Evolutionary conservation across 306 rosid genomes (phyloP).

Genomic region (Gleditsia sinensis): DNA sequence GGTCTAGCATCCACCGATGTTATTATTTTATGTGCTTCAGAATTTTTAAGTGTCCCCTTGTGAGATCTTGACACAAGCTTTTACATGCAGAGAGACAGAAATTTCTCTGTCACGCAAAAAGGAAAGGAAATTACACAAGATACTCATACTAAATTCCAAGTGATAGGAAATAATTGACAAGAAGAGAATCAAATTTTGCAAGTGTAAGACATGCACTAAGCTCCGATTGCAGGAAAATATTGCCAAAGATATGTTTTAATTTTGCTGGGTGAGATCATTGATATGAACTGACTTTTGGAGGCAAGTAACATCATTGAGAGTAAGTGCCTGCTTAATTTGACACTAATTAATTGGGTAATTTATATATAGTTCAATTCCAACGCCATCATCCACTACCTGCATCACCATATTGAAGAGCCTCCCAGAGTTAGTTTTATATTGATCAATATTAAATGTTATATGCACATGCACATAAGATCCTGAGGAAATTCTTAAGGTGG

Average conservation of each 20-base stretch:
- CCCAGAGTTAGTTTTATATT: neutral
- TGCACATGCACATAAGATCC: conserved; percentile 2
- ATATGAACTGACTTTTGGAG: conserved; percentile 45
- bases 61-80: conserved; percentile 42
- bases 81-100: conserved; percentile 28
- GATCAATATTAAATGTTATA: conserved; percentile 5
- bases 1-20: neutral
- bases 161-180: conserved; percentile 49
- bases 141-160: conserved; percentile 39
- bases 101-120: conserved; percentile 11
- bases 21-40: conserved; percentile 15
- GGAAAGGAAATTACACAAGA: conserved; percentile 14
- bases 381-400: conserved; percentile 35
- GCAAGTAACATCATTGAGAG: conserved; percentile 60
- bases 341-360: conserved; percentile 21
- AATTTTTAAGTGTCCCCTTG: conserved; percentile 30
- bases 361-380: conserved; percentile 11
- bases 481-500: conserved; percentile 9
- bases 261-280: conserved; percentile 40
- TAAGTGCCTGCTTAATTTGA: conserved; percentile 32
- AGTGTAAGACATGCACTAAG: conserved; percentile 47
- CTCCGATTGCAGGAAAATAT: conserved; percentile 42
- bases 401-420: neutral
- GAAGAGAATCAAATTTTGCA: conserved; percentile 54
- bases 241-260: conserved; percentile 30